A percentile compares a stretch with the other conserved stretches of the same genome.
Conservation (phyloP, 2,329 filamentous ascomycete genomes). For the Colletotrichum euphorbiae region DNA sequence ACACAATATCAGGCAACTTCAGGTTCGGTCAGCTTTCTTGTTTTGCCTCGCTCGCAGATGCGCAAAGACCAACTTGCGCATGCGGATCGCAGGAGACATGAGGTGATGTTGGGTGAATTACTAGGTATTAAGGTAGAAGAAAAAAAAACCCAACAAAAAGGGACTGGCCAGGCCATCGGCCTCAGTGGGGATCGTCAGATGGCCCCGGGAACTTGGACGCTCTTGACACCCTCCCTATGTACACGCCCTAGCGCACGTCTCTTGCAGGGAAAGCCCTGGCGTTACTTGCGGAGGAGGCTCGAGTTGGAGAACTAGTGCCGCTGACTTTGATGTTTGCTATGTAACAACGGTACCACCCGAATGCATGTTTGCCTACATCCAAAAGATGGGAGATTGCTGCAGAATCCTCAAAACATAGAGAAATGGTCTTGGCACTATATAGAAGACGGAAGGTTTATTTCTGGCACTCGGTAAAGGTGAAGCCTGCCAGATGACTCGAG, state of each 20-base stretch:
- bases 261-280: conserved; percentile 1
- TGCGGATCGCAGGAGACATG: conserved; percentile 3
- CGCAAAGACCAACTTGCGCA: conserved; percentile 9
- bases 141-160: not conserved
- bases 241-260: not conserved
- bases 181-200: conserved; percentile 8
- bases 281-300: not conserved
- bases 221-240: not conserved
- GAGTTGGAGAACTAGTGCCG: not conserved
- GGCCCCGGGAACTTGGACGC: conserved; percentile 14
- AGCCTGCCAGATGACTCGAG: too few relatives aligned
- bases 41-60: conserved; percentile 7
- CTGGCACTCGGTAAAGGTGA: too few relatives aligned
- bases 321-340: not conserved
- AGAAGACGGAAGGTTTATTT: too few relatives aligned
- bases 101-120: not conserved
- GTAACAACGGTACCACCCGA: not conserved
- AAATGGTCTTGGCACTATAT: not conserved
- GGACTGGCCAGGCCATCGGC: not conserved
- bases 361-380: not conserved
- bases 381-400: not conserved
- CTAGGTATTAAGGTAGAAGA: not conserved
- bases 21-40: not conserved
- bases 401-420: not conserved
- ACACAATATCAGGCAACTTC: conserved; percentile 3